Evolutionary conservation across 345 rosid genomes (phyloP).

Genomic region (Reutealis trisperma): DNA sequence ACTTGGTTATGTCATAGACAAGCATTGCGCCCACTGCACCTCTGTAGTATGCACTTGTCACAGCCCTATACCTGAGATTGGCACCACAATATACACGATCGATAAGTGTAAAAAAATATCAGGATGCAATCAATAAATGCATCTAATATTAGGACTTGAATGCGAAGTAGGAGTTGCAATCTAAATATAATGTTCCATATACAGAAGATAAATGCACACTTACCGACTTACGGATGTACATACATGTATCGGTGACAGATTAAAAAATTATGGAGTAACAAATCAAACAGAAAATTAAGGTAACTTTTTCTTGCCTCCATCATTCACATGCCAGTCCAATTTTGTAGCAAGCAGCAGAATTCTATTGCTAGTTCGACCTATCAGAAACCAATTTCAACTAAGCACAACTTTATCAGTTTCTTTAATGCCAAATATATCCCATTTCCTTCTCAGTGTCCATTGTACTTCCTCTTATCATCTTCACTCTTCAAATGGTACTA

Average conservation of each 20-base stretch:
- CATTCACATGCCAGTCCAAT: neutral
- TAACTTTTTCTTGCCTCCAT: neutral
- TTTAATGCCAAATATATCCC: neutral
- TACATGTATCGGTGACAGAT: neutral
- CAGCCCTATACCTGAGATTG: slow-evolving; percentile 56
- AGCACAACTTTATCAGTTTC: neutral
- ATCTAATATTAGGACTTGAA: neutral
- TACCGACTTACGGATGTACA: neutral
- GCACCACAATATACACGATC: slow-evolving; percentile 9
- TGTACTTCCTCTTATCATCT: neutral
- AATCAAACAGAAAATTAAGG: neutral
- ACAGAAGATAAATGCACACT: neutral
- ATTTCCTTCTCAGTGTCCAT: neutral
- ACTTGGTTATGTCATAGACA: slow-evolving; percentile 57
- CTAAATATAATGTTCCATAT: neutral
- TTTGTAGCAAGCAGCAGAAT: neutral
- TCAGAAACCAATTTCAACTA: neutral
- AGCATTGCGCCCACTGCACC: slow-evolving; percentile 76
- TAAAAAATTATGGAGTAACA: neutral
- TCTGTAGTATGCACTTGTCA: slow-evolving; percentile 70
- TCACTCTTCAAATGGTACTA: neutral
- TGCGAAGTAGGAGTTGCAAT: neutral
- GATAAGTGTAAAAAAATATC: neutral
- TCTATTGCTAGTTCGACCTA: neutral
- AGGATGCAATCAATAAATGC: slow-evolving; percentile 8